These are phyloP conservation scores for Cicer pinnatifidum DNA, from an alignment of 306 rosid genomes.

Conservation along the genomic window DNA sequence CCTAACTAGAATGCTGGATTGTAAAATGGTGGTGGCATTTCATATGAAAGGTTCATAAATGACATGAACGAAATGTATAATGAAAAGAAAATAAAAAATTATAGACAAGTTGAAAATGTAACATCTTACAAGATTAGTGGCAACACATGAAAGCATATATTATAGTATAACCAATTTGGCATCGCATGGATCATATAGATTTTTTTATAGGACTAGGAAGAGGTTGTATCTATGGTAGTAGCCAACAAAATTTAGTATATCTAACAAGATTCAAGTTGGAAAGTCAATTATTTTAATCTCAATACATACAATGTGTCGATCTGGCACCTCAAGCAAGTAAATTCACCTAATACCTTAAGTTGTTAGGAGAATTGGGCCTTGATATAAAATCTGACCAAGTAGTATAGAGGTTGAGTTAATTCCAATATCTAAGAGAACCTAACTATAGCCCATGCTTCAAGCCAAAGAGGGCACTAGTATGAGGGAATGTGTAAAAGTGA, in stretches of 20 bases:
- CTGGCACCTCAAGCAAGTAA: neutral
- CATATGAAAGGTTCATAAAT: conserved; percentile 6
- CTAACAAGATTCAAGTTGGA: conserved; percentile 1
- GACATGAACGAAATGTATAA: conserved; percentile 3
- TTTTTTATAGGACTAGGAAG: neutral
- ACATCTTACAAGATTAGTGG: neutral
- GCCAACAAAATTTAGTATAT: neutral
- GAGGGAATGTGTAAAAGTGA: neutral
- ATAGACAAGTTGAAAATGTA: conserved; percentile 13
- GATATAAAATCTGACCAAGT: neutral
- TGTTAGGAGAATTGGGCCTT: neutral
- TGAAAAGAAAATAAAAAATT: neutral
- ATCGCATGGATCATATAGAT: neutral
- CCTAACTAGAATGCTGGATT: conserved; percentile 21
- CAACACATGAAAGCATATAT: neutral
- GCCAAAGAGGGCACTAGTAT: neutral
- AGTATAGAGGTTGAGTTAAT: neutral
- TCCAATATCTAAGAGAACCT: neutral
- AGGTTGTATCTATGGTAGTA: neutral
- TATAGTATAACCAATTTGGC: conserved; percentile 8
- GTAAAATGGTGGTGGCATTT: conserved; percentile 10
- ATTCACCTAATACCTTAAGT: neutral
- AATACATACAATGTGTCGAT: neutral
- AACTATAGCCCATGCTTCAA: neutral
- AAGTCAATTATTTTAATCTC: conserved; percentile 5